Evolutionary conservation across 352 stramenopile species (phyloP).

Genomic region (Phytophthora lateralis): DNA sequence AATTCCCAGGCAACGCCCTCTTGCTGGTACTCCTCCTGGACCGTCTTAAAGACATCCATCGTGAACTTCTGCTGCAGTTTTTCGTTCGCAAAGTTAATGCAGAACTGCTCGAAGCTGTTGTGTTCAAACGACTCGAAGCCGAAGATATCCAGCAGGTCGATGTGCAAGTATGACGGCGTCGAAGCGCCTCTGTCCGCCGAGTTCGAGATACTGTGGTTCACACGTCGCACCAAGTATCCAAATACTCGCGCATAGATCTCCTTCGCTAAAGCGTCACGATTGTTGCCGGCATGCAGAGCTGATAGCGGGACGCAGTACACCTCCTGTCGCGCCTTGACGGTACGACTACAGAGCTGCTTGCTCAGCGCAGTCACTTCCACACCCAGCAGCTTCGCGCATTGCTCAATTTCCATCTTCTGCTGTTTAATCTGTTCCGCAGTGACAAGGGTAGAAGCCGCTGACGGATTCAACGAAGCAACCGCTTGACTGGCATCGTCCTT

Average conservation of each 20-base stretch:
- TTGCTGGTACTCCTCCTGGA: slow-evolving; percentile 83
- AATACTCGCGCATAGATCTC: slow-evolving; percentile 96
- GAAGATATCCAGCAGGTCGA: slow-evolving; percentile 97
- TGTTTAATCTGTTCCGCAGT: slow-evolving; percentile 46
- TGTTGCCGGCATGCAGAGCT: slow-evolving; percentile 75
- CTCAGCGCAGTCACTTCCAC: slow-evolving; percentile 67
- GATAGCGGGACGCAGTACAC: slow-evolving; percentile 85
- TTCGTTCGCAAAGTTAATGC: slow-evolving; percentile 96
- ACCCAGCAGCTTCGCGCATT: slow-evolving; percentile 67
- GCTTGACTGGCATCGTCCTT: slow-evolving; percentile 79
- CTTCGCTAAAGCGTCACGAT: slow-evolving; percentile 95
- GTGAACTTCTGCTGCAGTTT: slow-evolving; percentile 94
- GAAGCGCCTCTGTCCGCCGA: slow-evolving; percentile 28
- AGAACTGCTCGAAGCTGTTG: slow-evolving; percentile 96
- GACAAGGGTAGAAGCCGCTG: slow-evolving; percentile 12
- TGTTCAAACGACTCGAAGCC: slow-evolving; percentile 95
- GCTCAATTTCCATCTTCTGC: slow-evolving; percentile 66
- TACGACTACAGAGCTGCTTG: slow-evolving; percentile 81
- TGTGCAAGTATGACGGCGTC: slow-evolving; percentile 73
- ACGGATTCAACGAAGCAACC: slow-evolving; percentile 49
- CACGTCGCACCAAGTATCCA: slow-evolving; percentile 91
- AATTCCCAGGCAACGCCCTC: slow-evolving; percentile 83
- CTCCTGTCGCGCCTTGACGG: slow-evolving; percentile 80
- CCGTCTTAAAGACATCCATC: slow-evolving; percentile 86
- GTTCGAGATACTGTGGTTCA: slow-evolving; percentile 86